Base-by-base conservation (phyloP, 495 filamentous ascomycete species). In the Achaetomiella virescens region DNA sequence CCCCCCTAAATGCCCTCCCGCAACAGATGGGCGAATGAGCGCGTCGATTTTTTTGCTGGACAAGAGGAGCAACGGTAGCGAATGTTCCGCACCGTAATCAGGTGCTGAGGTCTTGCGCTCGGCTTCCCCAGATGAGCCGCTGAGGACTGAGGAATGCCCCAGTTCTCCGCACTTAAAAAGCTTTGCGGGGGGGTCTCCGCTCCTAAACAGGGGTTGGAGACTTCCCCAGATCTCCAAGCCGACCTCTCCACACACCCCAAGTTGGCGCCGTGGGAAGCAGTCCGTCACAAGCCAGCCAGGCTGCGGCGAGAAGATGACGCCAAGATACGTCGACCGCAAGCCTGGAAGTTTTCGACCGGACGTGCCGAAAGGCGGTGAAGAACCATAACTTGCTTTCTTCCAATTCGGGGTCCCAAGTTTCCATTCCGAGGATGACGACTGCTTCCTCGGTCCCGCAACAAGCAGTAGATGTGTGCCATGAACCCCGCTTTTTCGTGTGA, bases 401-500 rank as follows among this genome's bases (percentile, higher is more conserved):
- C 17, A 29, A n/a, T 29, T 31, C 33, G 45, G n/a, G 24, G 6
- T n/a, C 22, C 25, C 24, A 48, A 48, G 17, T 12, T 18, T 48
- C 27, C 27, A 31, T 31, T 4, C 4, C 27, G 27, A 35, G 49
- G 38, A 25, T 51, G 36, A 21, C 17, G 36, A 29, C 14, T 29
- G 38, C 17, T 48, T 31, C 55, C 55, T 58, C 55, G 55, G 55
- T 52, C 46, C 55, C 55, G 21, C 17, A 33, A 38, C 22, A 33
- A 43, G 48, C 36, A 25, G 27, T 33, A 9, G 27, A 31, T 10
- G 24, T 11, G 6, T 4, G 35, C 36, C 29, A 52, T 48, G 41
- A 48, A 58, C 55, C 55, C 55, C 55, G 48, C 55, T 52, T 58
- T 52, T 35, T 47, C n/a, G 55, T 52, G 55, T 48, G 52, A 58